phyloP scores from a whole-genome alignment of 1,284 basidiomycete species.

The Leccinum subrobustum region DNA sequence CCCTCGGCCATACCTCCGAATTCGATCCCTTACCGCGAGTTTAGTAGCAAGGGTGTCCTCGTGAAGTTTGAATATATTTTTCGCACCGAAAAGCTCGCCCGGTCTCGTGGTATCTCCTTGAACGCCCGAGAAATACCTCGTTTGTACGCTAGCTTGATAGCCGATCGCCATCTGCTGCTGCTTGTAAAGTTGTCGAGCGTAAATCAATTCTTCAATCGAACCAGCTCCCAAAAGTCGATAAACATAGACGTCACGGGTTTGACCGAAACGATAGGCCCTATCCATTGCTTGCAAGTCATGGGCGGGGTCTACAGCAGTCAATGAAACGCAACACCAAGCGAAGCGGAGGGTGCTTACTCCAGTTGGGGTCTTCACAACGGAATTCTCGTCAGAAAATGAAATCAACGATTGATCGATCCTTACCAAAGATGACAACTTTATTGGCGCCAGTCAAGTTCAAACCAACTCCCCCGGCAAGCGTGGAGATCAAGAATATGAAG shows the following conservation, averaged over 20 bases:
- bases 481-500: conserved; percentile 80
- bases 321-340: neutral
- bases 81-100: conserved; percentile 80
- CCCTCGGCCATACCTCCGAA: neutral
- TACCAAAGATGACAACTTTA: conserved; percentile 84
- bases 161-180: conserved; percentile 88
- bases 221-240: conserved; percentile 84
- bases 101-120: conserved; percentile 72
- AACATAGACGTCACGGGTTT: conserved; percentile 83
- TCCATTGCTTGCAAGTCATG: conserved; percentile 90
- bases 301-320: conserved; percentile 61
- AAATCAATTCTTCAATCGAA: conserved; percentile 83
- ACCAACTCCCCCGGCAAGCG: conserved; percentile 74
- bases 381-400: neutral
- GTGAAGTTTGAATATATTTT: conserved; percentile 82
- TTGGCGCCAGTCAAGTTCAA: conserved; percentile 77
- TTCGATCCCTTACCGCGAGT: conserved; percentile 50
- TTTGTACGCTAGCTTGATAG: conserved; percentile 79
- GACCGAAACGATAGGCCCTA: conserved; percentile 85
- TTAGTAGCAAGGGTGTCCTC: conserved; percentile 73
- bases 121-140: conserved; percentile 78
- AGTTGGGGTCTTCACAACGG: conserved; percentile 70
- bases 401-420: conserved; percentile 20
- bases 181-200: conserved; percentile 85
- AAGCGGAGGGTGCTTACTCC: conserved; percentile 58